phyloP scores from a whole-genome alignment of 2,329 filamentous ascomycete species.

The Davidsoniella virescens region DNA sequence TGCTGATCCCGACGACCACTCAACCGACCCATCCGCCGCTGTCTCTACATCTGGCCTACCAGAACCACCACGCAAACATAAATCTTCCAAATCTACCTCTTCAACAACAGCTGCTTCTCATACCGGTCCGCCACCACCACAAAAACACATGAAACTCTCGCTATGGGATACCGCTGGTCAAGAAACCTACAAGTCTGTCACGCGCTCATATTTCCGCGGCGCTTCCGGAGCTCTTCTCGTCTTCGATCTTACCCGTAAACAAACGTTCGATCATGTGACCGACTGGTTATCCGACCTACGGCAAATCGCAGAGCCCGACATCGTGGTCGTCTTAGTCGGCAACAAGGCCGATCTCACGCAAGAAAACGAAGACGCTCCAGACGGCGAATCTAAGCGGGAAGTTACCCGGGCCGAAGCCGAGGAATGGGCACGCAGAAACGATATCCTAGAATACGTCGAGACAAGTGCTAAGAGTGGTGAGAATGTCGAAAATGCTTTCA shows the following conservation, averaged over 20 bases:
- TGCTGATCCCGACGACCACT: slow-evolving; percentile 15
- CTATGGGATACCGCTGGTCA: slow-evolving; percentile 95
- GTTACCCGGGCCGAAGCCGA: slow-evolving; percentile 72
- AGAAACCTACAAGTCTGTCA: slow-evolving; percentile 95
- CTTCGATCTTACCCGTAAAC: slow-evolving; percentile 77
- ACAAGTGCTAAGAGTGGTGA: slow-evolving; percentile 92
- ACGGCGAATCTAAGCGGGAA: slow-evolving; percentile 42
- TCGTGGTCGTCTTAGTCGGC: slow-evolving; percentile 84
- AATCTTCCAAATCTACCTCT: neutral
- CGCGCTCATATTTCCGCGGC: slow-evolving; percentile 82
- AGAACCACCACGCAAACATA: slow-evolving; percentile 30
- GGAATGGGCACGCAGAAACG: slow-evolving; percentile 74
- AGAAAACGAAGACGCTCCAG: slow-evolving; percentile 15
- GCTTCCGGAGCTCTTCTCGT: slow-evolving; percentile 60
- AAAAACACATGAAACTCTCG: slow-evolving; percentile 80
- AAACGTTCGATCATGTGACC: slow-evolving; percentile 76
- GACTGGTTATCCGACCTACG: slow-evolving; percentile 89
- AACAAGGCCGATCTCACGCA: slow-evolving; percentile 80
- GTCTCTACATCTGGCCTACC: slow-evolving; percentile 28
- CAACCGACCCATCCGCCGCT: slow-evolving; percentile 2
- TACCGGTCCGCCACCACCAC: slow-evolving; percentile 22
- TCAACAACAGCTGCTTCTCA: neutral
- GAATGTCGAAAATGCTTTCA: slow-evolving; percentile 82
- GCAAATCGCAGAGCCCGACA: slow-evolving; percentile 88
- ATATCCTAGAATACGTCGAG: slow-evolving; percentile 85